These are phyloP conservation scores for Rhododendron henanense DNA, from an alignment of 148 eudicot genomes.

Conservation along the genomic window DNA sequence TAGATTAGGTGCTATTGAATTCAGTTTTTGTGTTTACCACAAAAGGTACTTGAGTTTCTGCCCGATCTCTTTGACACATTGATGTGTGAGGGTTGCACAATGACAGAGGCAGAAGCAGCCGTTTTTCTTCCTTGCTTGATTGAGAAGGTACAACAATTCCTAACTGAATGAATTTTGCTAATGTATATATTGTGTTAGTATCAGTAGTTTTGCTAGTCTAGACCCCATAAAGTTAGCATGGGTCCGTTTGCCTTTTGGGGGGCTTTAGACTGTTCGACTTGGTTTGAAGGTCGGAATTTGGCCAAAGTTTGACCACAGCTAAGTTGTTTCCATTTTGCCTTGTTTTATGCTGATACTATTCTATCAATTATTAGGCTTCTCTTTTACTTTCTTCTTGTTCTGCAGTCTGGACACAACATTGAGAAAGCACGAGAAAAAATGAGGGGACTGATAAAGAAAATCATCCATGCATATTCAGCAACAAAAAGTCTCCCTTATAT, in stretches of 20 bases:
- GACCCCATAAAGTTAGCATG: too few relatives aligned
- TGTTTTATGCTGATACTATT: background rate
- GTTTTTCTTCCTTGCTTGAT: constrained; percentile 83
- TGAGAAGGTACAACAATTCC: constrained; percentile 60
- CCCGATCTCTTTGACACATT: constrained; percentile 21
- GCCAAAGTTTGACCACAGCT: background rate
- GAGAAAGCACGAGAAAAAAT: constrained; percentile 86
- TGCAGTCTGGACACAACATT: constrained; percentile 90
- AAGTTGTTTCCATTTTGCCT: background rate
- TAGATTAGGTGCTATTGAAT: background rate
- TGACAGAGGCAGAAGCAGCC: constrained; percentile 94
- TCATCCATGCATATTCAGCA: constrained; percentile 65
- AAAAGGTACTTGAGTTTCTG: constrained; percentile 68
- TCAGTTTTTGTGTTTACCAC: background rate
- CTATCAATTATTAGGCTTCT: background rate
- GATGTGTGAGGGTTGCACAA: constrained; percentile 68
- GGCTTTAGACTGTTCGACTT: too few relatives aligned
- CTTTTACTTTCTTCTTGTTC: background rate
- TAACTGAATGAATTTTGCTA: too few relatives aligned
- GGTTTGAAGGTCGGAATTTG: too few relatives aligned
- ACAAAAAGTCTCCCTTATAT: constrained; percentile 74
- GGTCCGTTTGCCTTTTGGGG: too few relatives aligned
- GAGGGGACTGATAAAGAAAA: constrained; percentile 63
- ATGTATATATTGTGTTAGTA: too few relatives aligned
- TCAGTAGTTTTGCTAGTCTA: too few relatives aligned